phyloP scores from a whole-genome alignment of 2,329 filamentous ascomycete species.

The Fusarium floridanum region DNA sequence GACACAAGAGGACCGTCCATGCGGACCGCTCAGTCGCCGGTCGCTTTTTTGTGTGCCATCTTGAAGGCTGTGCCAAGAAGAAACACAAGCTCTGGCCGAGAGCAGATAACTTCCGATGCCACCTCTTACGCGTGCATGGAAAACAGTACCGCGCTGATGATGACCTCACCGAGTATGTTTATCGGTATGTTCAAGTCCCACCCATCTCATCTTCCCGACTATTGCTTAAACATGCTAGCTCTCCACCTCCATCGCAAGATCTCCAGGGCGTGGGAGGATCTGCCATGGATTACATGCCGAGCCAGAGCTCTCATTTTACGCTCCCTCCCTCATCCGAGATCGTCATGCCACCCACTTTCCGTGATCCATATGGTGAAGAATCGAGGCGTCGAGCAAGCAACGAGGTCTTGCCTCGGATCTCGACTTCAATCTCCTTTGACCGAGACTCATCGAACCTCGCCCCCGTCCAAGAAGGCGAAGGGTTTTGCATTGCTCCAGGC shows the following conservation, averaged over 20 bases:
- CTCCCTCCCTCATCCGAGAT: conserved; percentile 29
- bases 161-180: conserved; percentile 54
- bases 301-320: conserved; percentile 25
- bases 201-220: not conserved
- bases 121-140: conserved; percentile 77
- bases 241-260: conserved; percentile 35
- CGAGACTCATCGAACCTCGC: conserved; percentile 28
- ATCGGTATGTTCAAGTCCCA: conserved; percentile 28
- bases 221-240: conserved; percentile 7
- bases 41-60: conserved; percentile 44
- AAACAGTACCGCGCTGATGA: conserved; percentile 53
- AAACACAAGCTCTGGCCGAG: conserved; percentile 79
- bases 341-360: conserved; percentile 6
- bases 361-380: conserved; percentile 10
- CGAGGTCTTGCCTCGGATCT: conserved; percentile 18
- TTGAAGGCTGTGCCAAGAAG: conserved; percentile 40
- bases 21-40: conserved; percentile 54
- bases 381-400: conserved; percentile 7
- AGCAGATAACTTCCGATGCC: conserved; percentile 87
- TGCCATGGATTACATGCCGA: conserved; percentile 40
- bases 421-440: conserved; percentile 24
- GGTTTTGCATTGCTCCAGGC: conserved; percentile 29
- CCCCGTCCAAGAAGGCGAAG: conserved; percentile 35
- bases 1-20: conserved; percentile 83
- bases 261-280: conserved; percentile 47